Conservation (phyloP, 192 early-diverging fungal species). For the Glomus cerebriforme region DNA sequence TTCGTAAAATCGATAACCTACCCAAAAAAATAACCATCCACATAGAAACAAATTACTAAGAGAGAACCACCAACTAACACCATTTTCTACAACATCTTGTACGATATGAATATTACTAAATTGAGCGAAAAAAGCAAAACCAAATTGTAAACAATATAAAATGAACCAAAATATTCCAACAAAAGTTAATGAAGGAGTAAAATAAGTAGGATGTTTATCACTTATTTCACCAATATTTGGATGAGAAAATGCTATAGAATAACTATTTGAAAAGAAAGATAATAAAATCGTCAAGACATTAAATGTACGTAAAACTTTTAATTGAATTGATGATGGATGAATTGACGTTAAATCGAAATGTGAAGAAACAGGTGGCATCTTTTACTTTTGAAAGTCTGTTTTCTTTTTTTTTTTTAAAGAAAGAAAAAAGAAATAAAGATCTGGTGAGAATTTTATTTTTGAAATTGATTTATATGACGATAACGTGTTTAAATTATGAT, state of each 20-base stretch:
- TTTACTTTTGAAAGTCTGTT: too few relatives aligned
- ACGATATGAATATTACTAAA: background rate
- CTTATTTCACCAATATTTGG: background rate
- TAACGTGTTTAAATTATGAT: too few relatives aligned
- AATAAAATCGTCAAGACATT: background rate
- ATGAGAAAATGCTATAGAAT: background rate
- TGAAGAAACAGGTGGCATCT: too few relatives aligned
- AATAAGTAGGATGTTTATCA: conserved; percentile 7
- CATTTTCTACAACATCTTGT: background rate
- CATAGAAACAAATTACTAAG: background rate
- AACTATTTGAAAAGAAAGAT: background rate
- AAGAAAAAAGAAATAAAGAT: too few relatives aligned
- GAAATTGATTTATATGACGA: too few relatives aligned
- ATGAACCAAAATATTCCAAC: conserved; percentile 22
- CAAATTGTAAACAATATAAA: background rate
- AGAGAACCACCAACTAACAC: conserved; percentile 4
- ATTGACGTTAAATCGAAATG: background rate
- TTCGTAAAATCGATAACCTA: background rate
- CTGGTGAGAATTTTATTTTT: too few relatives aligned
- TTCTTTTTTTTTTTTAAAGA: too few relatives aligned
- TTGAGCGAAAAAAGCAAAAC: conserved; percentile 20
- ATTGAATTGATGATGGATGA: background rate
- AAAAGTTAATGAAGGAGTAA: conserved; percentile 8
- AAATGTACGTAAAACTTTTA: background rate
- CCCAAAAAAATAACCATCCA: conserved; percentile 13